A percentile compares a stretch with the other conserved stretches of the same genome.
phyloP scores from a whole-genome alignment of 2,329 filamentous ascomycete genomes.

The Xylariaceae sp. region DNA sequence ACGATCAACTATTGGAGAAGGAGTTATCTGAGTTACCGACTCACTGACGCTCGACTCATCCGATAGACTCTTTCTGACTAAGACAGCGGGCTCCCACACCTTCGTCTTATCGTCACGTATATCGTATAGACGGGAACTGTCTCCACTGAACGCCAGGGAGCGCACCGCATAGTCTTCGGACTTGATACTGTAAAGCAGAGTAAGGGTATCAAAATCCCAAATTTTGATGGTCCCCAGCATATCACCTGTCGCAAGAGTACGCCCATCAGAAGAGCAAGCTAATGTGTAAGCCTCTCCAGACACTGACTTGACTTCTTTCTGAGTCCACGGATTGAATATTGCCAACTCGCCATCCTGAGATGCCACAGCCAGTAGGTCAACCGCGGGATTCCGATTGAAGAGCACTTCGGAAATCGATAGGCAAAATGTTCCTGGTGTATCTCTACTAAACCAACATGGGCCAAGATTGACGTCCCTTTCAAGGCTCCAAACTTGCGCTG shows the following conservation, averaged over 20 bases:
- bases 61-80: slow-evolving; percentile 3
- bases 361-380: slow-evolving; percentile 7
- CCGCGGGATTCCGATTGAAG: slow-evolving; percentile 9
- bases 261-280: slow-evolving; percentile 5
- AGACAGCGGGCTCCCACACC: slow-evolving; percentile 8
- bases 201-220: slow-evolving; percentile 7
- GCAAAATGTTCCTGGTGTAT: slow-evolving; percentile 1
- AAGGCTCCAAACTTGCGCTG: slow-evolving; percentile 7
- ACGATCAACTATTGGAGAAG: slow-evolving; percentile 3
- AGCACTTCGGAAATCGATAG: slow-evolving; percentile 4
- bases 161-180: slow-evolving; percentile 7
- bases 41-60: slow-evolving; percentile 9
- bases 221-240: slow-evolving; percentile 7
- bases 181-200: slow-evolving; percentile 6
- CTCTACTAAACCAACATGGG: slow-evolving; percentile 5
- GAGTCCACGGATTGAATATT: slow-evolving; percentile 6
- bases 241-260: slow-evolving; percentile 6
- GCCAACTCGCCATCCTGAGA: slow-evolving; percentile 7
- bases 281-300: slow-evolving; percentile 6
- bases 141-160: slow-evolving; percentile 6
- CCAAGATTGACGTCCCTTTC: slow-evolving; percentile 4
- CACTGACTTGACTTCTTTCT: slow-evolving; percentile 3
- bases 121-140: slow-evolving; percentile 5
- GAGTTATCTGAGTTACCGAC: slow-evolving; percentile 2
- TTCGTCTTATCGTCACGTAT: slow-evolving; percentile 5